Conservation (phyloP, 2,329 filamentous ascomycete species). For the Ophiognomonia clavigignenti-juglandacearum region DNA sequence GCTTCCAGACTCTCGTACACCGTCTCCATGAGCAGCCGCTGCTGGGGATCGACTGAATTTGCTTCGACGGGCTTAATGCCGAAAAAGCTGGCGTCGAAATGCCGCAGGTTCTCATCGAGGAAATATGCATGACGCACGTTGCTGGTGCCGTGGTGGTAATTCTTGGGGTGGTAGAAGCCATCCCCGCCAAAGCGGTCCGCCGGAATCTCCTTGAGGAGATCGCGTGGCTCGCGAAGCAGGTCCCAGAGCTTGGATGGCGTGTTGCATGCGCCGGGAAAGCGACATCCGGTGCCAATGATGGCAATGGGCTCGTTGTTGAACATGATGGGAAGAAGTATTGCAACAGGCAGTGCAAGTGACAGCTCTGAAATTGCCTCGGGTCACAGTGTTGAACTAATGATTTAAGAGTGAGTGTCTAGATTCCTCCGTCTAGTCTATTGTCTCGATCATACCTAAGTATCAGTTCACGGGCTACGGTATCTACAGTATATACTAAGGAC, state of each 20-base stretch:
- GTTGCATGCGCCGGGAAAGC: neutral
- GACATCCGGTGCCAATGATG: neutral
- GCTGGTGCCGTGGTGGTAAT: slow-evolving; percentile 24
- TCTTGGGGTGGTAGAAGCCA: slow-evolving; percentile 26
- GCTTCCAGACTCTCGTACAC: slow-evolving; percentile 22
- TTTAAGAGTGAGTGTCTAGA: too few relatives aligned
- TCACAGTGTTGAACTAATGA: too few relatives aligned
- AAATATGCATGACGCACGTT: slow-evolving; percentile 19
- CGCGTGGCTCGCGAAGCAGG: slow-evolving; percentile 10
- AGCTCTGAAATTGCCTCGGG: too few relatives aligned
- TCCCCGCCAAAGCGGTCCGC: slow-evolving; percentile 22
- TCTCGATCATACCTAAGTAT: too few relatives aligned
- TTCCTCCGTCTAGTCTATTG: too few relatives aligned
- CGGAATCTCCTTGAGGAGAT: neutral
- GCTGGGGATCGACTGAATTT: slow-evolving; percentile 16
- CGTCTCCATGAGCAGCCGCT: slow-evolving; percentile 18
- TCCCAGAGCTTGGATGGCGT: neutral
- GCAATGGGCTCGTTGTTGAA: neutral
- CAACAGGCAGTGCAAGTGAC: too few relatives aligned
- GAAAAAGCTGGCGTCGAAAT: slow-evolving; percentile 24
- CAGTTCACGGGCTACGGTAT: too few relatives aligned
- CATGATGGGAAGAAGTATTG: too few relatives aligned
- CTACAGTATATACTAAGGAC: too few relatives aligned
- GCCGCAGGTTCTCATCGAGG: slow-evolving; percentile 1
- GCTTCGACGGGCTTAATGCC: slow-evolving; percentile 21